Percentiles rank a stretch among this genome's conserved stretches.
Evolutionary conservation across 139 green algal genomes (phyloP).

Genomic region (Tetraselmis chui): DNA sequence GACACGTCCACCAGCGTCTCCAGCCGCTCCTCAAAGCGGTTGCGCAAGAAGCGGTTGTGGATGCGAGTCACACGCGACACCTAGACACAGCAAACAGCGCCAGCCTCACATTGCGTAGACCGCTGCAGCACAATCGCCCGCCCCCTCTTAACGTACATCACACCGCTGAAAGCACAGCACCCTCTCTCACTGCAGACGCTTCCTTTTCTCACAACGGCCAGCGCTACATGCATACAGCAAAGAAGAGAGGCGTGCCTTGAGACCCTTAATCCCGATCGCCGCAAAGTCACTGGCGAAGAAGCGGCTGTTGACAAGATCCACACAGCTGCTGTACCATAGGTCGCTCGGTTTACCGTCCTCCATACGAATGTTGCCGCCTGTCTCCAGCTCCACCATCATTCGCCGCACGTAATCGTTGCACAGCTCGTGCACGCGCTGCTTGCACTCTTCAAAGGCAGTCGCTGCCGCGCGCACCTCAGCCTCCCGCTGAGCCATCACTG

Average conservation of each 20-base stretch:
- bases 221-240: too few relatives aligned
- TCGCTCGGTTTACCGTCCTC: constrained; percentile 55
- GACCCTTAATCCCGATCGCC: not conserved
- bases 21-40: constrained; percentile 40
- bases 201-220: too few relatives aligned
- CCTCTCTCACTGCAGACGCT: too few relatives aligned
- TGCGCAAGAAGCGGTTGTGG: constrained; percentile 60
- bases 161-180: too few relatives aligned
- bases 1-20: constrained; percentile 9
- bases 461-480: not conserved
- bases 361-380: constrained; percentile 67
- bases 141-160: too few relatives aligned
- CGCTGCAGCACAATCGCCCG: too few relatives aligned
- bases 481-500: not conserved
- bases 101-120: constrained; percentile 17
- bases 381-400: constrained; percentile 66
- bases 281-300: constrained; percentile 16
- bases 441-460: not conserved
- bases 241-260: not conserved
- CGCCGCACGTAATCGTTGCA: constrained; percentile 23
- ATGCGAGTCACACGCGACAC: constrained; percentile 41
- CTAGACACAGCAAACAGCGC: constrained; percentile 15
- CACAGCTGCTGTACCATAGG: constrained; percentile 52
- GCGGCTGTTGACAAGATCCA: constrained; percentile 36
- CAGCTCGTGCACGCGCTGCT: constrained; percentile 10